Evolutionary conservation across 371 early-diverging fungal genomes (phyloP), one percentile per base, ranked within the genome.

Genomic region (Circinella umbellata): DNA sequence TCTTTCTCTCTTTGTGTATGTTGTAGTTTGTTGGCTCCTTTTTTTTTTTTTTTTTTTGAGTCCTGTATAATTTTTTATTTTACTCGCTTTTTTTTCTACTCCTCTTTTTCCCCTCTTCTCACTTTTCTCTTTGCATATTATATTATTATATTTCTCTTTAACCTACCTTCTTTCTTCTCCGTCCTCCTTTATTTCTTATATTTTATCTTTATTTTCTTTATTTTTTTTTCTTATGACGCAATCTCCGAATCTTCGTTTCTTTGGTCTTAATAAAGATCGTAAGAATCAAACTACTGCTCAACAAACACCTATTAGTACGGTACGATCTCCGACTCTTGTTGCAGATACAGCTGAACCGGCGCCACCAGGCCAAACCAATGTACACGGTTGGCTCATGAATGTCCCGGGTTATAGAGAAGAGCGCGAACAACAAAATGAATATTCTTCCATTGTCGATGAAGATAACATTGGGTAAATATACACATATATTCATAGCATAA

Each of bases 301-400:
- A 39, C 20, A 42, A 42, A 6, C 6, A 42, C 42, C 42, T 9
- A 42, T 11, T 9, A 42, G 61, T 17, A 67, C 68, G 35, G n/a
- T 42, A 57, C 17, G 65, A 69, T 69, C 70, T 69, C 70, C 70
- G 70, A 69, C 64, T 7, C 51, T 11, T 35, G 15, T 20, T 13
- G 35, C 15, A 38, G 27, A 55, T 13, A 47, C 15, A 38, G 15
- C 63, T 53, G 66, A 61, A 42, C 20, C 62, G 14, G 13, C 63
- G 27, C 39, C 68, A 37, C 39, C 59, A 20, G 57, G 62, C 8
- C 60, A 61, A 27, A 49, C 48, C 20, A 73, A 67, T 48, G 73
- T 73, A 11, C 73, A 67, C 14, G 73, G 73, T 38, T 73, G 73
- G 73, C 69, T 73, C 61, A 66, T 69, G 69, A 66, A 49, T 49